Conservation (phyloP, 2,329 filamentous ascomycete genomes). For the Thelonectria discophora region DNA sequence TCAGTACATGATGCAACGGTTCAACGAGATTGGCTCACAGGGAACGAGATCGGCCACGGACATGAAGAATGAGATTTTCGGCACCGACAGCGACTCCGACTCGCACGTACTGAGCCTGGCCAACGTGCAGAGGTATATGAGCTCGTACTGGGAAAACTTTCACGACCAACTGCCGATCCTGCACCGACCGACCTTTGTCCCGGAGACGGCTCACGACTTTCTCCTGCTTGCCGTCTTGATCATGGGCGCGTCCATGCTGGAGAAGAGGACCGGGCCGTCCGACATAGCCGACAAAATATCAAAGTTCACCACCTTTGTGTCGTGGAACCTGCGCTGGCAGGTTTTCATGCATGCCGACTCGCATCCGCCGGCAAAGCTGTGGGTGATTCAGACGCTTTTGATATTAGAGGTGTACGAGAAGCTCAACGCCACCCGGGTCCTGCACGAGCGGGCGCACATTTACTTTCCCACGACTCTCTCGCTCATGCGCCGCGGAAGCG, state of each 20-base stretch:
- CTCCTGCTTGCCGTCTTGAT: conserved; percentile 40
- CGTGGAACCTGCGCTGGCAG: conserved; percentile 42
- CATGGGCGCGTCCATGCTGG: conserved; percentile 42
- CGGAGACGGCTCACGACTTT: conserved; percentile 42
- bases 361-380: conserved; percentile 41
- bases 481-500: conserved; percentile 42
- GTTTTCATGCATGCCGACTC: conserved; percentile 44
- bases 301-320: conserved; percentile 43
- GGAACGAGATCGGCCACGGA: conserved; percentile 41
- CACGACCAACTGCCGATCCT: conserved; percentile 42
- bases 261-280: conserved; percentile 31
- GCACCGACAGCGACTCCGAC: conserved; percentile 40
- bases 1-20: conserved; percentile 43
- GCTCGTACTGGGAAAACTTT: conserved; percentile 43
- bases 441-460: conserved; percentile 43
- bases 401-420: conserved; percentile 43
- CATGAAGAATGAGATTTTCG: conserved; percentile 43
- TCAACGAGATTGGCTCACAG: conserved; percentile 42
- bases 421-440: conserved; percentile 40
- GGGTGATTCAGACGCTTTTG: conserved; percentile 42
- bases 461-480: conserved; percentile 42
- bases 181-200: conserved; percentile 40
- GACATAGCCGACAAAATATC: conserved; percentile 39
- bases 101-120: conserved; percentile 38
- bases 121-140: conserved; percentile 41